These are phyloP conservation scores for Blastomyces emzantsi DNA, from an alignment of 2,329 filamentous ascomycete species.

Conservation along the genomic window DNA sequence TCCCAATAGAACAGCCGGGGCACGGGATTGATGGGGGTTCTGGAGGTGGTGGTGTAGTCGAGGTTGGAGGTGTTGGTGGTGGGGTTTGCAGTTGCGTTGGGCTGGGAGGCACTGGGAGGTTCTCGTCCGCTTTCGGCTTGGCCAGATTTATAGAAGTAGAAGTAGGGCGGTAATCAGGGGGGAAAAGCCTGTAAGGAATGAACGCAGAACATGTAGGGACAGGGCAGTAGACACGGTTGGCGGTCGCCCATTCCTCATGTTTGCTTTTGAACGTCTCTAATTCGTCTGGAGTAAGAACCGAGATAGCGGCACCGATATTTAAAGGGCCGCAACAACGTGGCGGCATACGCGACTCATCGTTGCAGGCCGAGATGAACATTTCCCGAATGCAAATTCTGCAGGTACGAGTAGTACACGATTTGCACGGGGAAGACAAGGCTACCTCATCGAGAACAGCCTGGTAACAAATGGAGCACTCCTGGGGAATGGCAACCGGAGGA, in stretches of 20 bases:
- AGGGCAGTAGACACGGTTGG: conserved; percentile 43
- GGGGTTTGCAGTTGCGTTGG: conserved; percentile 11
- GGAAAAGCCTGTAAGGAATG: conserved; percentile 31
- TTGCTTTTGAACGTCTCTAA: conserved; percentile 33
- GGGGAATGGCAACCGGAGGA: not conserved
- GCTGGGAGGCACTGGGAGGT: conserved; percentile 2
- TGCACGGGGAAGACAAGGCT: conserved; percentile 5
- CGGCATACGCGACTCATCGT: conserved; percentile 36
- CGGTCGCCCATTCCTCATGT: conserved; percentile 42
- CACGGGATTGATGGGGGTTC: conserved; percentile 28
- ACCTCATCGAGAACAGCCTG: not conserved
- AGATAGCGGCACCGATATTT: conserved; percentile 33
- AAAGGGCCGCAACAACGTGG: conserved; percentile 40
- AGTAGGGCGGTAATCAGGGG: conserved; percentile 1
- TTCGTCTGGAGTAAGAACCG: conserved; percentile 30
- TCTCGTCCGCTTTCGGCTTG: not conserved
- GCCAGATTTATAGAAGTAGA: not conserved
- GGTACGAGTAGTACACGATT: not conserved
- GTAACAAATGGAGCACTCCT: not conserved
- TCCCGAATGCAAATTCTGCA: conserved; percentile 14
- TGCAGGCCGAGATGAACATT: conserved; percentile 36
- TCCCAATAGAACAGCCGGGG: conserved; percentile 34
- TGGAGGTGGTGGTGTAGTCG: not conserved
- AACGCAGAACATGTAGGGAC: conserved; percentile 42
- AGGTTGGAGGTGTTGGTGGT: conserved; percentile 17